phyloP scores from a whole-genome alignment of 2,329 filamentous ascomycete genomes.

The Cercospora citrullina region DNA sequence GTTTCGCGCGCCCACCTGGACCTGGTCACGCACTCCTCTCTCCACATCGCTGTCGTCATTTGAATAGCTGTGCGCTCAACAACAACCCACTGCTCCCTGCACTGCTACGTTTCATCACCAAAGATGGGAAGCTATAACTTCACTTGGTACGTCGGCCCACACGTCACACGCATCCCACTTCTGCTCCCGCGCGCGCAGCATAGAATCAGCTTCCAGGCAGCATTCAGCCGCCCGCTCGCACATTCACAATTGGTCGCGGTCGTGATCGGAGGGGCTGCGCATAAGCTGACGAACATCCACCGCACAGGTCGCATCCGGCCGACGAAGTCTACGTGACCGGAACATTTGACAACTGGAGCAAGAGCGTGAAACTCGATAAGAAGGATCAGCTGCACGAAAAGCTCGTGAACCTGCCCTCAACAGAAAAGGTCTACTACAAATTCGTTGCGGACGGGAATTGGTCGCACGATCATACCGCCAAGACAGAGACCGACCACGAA shows the following conservation, averaged over 20 bases:
- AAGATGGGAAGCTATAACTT: slow-evolving; percentile 68
- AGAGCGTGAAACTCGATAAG: slow-evolving; percentile 80
- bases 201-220: slow-evolving; percentile 7
- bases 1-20: slow-evolving; percentile 2
- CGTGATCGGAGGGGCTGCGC: slow-evolving; percentile 17
- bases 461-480: slow-evolving; percentile 77
- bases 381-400: slow-evolving; percentile 73
- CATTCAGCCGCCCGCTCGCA: slow-evolving; percentile 22
- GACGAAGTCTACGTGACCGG: slow-evolving; percentile 92
- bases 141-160: slow-evolving; percentile 61
- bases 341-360: slow-evolving; percentile 91
- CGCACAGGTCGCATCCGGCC: slow-evolving; percentile 59
- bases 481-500: slow-evolving; percentile 77
- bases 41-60: slow-evolving; percentile 14
- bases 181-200: not conserved
- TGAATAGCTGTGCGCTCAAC: slow-evolving; percentile 2
- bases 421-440: slow-evolving; percentile 89
- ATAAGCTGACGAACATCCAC: slow-evolving; percentile 22
- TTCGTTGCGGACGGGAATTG: slow-evolving; percentile 94
- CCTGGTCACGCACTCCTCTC: not conserved
- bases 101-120: slow-evolving; percentile 25
- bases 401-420: slow-evolving; percentile 68
- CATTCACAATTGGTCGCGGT: slow-evolving; percentile 5
- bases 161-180: not conserved
- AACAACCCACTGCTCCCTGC: slow-evolving; percentile 7